These are phyloP conservation scores for Ceratobasidium sp. DNA, from an alignment of 1,284 basidiomycete species.

Conservation along the genomic window DNA sequence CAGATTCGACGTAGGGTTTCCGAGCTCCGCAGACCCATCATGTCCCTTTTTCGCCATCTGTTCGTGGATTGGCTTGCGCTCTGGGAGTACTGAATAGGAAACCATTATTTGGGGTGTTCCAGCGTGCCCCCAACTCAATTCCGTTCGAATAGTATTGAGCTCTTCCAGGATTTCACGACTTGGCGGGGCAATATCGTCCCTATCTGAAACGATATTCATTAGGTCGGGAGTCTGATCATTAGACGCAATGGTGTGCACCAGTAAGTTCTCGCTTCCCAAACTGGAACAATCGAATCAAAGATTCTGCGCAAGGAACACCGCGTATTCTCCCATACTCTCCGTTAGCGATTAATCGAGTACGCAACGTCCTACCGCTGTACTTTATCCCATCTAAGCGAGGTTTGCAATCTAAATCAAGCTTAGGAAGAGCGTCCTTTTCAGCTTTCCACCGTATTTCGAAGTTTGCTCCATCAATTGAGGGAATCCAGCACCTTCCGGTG, in stretches of 20 bases:
- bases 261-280: constrained; percentile 16
- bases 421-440: neutral
- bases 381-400: neutral
- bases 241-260: neutral
- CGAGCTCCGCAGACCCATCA: constrained; percentile 13
- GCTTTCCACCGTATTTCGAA: constrained; percentile 1
- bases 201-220: neutral
- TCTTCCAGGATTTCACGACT: neutral
- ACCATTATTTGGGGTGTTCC: neutral
- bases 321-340: neutral
- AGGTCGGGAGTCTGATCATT: neutral
- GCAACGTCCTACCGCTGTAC: neutral
- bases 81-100: neutral
- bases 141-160: neutral
- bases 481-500: constrained; percentile 34
- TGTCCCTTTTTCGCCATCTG: constrained; percentile 23
- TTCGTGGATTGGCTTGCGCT: constrained; percentile 13
- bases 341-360: too few species aligned
- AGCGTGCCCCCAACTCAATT: neutral
- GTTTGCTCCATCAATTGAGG: constrained; percentile 20
- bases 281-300: neutral
- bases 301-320: neutral
- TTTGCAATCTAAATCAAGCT: neutral
- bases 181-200: neutral
- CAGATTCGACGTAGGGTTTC: too few species aligned